A percentile compares a stretch with the other conserved stretches of the same genome.
Conservation (phyloP, 805 yeast genomes). For the Yarrowia keelungensis region DNA sequence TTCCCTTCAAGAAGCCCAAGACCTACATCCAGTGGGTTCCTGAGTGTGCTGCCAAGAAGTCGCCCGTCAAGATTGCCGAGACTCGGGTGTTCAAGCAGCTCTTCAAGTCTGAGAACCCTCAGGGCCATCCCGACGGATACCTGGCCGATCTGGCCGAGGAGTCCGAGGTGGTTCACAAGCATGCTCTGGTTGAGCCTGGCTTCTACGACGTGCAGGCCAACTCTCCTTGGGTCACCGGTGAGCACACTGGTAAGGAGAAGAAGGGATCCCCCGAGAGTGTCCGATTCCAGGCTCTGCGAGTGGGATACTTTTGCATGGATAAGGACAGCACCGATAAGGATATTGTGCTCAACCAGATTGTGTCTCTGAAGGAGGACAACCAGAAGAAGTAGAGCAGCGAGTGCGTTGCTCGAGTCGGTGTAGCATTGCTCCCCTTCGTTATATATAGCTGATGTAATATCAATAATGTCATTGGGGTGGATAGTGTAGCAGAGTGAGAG, state of each 20-base stretch:
- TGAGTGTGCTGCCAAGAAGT: constrained; percentile 61
- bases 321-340: constrained; percentile 68
- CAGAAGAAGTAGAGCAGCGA: constrained; percentile 43
- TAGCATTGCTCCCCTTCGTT: neutral
- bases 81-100: constrained; percentile 87
- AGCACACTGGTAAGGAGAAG: constrained; percentile 67
- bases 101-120: constrained; percentile 90
- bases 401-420: no score
- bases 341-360: constrained; percentile 86
- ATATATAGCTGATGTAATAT: neutral
- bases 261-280: constrained; percentile 75
- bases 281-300: constrained; percentile 96
- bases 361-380: constrained; percentile 84
- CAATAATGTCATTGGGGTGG: neutral
- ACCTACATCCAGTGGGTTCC: constrained; percentile 98
- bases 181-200: constrained; percentile 80
- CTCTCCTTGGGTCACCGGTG: constrained; percentile 71
- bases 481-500: no score
- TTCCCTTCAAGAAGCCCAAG: constrained; percentile 78
- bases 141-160: constrained; percentile 81
- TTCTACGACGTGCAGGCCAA: constrained; percentile 69
- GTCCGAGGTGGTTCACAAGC: constrained; percentile 70
- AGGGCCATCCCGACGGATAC: constrained; percentile 85
- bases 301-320: constrained; percentile 94
- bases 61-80: constrained; percentile 73